Conservation (phyloP, 2,329 filamentous ascomycete species). For the Xylariaceae sp. region DNA sequence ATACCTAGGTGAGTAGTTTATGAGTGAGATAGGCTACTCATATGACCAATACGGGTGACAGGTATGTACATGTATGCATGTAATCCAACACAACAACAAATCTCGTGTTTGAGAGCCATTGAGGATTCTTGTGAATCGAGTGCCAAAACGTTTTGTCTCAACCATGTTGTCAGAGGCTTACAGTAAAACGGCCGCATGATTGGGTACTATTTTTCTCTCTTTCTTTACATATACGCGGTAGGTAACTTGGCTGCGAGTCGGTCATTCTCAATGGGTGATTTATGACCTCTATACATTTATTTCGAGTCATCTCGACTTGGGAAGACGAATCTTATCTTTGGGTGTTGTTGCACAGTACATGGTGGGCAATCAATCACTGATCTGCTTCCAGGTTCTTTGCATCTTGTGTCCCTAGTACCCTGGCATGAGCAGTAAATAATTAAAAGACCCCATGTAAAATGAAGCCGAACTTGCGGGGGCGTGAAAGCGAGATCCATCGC, state of each 20-base stretch:
- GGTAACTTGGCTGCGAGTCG: constrained; percentile 6
- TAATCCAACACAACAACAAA: background rate
- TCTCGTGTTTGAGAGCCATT: too few relatives aligned
- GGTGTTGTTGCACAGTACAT: too few relatives aligned
- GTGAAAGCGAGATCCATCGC: background rate
- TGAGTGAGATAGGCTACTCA: background rate
- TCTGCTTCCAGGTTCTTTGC: background rate
- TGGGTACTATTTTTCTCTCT: too few relatives aligned
- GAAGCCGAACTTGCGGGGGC: background rate
- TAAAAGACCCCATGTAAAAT: background rate
- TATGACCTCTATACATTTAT: too few relatives aligned
- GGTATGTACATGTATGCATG: background rate
- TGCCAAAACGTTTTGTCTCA: constrained; percentile 22
- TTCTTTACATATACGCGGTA: too few relatives aligned
- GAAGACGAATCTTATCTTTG: too few relatives aligned
- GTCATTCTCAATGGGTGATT: too few relatives aligned
- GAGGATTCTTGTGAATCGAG: background rate
- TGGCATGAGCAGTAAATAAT: background rate
- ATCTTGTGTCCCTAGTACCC: background rate
- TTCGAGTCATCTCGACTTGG: too few relatives aligned
- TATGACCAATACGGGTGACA: constrained; percentile 3
- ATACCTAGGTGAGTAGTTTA: background rate
- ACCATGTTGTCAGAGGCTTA: constrained; percentile 8
- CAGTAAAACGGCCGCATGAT: constrained; percentile 3
- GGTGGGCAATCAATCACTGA: background rate